A percentile compares a stretch with the other conserved stretches of the same genome.
Evolutionary conservation across 1,284 basidiomycete species (phyloP).

Genomic region (Ustilago sp.): DNA sequence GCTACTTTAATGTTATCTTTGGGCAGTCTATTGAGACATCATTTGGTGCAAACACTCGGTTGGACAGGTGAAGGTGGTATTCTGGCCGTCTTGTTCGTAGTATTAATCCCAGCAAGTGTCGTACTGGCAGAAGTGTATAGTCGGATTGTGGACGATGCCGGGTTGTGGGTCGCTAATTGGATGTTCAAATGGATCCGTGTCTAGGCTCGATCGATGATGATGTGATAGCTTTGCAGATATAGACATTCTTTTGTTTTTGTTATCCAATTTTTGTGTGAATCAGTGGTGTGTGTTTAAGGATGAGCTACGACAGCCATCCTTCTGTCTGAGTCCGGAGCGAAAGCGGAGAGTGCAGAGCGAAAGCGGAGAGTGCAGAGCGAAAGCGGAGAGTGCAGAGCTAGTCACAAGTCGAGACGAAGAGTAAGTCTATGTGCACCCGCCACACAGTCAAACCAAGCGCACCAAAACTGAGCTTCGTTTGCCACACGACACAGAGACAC

Average conservation of each 20-base stretch:
- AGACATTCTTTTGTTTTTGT: background rate
- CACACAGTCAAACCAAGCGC: background rate
- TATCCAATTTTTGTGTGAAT: too few species aligned
- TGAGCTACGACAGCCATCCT: too few species aligned
- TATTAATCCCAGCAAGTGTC: conserved; percentile 32
- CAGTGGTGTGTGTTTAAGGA: too few species aligned
- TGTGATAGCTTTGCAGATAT: conserved; percentile 3
- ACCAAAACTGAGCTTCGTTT: background rate
- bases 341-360: too few species aligned
- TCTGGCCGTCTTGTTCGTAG: conserved; percentile 32
- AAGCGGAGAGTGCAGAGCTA: too few species aligned
- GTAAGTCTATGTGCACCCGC: too few species aligned
- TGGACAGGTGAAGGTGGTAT: conserved; percentile 29
- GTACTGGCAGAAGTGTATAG: conserved; percentile 33
- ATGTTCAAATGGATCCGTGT: conserved; percentile 49
- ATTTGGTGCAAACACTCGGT: conserved; percentile 14
- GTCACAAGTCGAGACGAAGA: too few species aligned
- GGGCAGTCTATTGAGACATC: conserved; percentile 39
- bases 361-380: too few species aligned
- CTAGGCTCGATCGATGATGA: conserved; percentile 4
- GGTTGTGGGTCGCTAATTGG: conserved; percentile 30
- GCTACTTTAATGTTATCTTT: conserved; percentile 56
- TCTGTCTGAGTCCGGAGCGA: too few species aligned
- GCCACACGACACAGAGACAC: background rate
- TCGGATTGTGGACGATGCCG: conserved; percentile 40